A percentile compares a stretch with the other conserved stretches of the same genome.
phyloP scores from a whole-genome alignment of 148 eudicot species.

The Arctostaphylos glauca region DNA sequence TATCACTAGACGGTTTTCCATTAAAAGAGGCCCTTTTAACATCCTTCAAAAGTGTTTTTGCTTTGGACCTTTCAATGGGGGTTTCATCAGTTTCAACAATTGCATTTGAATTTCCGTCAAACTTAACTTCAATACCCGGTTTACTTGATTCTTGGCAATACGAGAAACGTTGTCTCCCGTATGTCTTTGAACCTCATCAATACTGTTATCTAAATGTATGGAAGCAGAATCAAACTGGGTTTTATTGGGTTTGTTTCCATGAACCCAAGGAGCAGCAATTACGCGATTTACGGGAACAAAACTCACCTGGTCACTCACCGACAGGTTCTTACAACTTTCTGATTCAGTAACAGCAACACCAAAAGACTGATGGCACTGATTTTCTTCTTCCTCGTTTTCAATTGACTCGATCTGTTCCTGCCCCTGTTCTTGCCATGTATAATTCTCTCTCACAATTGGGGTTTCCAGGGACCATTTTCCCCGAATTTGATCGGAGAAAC shows the following conservation, averaged over 20 bases:
- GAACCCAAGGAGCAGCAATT: slow-evolving; percentile 44
- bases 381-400: slow-evolving; percentile 16
- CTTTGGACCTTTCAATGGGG: slow-evolving; percentile 18
- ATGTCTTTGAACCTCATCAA: slow-evolving; percentile 22
- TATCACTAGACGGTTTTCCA: slow-evolving; percentile 17
- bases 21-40: slow-evolving; percentile 7
- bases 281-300: slow-evolving; percentile 16
- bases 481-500: slow-evolving; percentile 74
- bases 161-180: neutral
- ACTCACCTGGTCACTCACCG: slow-evolving; percentile 26
- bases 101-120: slow-evolving; percentile 23
- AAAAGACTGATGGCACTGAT: slow-evolving; percentile 1
- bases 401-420: slow-evolving; percentile 1
- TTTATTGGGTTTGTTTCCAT: slow-evolving; percentile 27
- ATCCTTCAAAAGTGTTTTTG: neutral
- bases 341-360: slow-evolving; percentile 16
- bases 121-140: slow-evolving; percentile 6
- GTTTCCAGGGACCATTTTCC: slow-evolving; percentile 76
- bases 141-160: slow-evolving; percentile 1
- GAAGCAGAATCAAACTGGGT: slow-evolving; percentile 23
- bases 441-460: slow-evolving; percentile 34
- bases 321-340: slow-evolving; percentile 5
- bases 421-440: slow-evolving; percentile 68
- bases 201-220: slow-evolving; percentile 7
- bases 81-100: slow-evolving; percentile 17